Conservation (phyloP, 768 basidiomycete genomes). For the Psilocybe sp. region DNA sequence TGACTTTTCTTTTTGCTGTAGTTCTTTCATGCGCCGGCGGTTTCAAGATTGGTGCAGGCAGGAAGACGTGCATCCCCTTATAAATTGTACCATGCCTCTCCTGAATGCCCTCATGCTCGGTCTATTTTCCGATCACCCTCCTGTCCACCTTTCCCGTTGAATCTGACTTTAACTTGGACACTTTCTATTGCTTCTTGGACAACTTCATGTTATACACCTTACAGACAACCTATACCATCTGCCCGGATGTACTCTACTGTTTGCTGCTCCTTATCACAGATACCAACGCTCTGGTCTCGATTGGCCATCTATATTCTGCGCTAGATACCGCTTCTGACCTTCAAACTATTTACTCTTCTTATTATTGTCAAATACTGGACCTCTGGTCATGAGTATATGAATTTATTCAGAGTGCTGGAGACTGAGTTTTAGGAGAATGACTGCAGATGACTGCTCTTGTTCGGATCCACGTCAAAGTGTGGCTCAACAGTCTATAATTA, state of each 20-base stretch:
- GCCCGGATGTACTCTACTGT: background rate
- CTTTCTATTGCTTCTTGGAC: too few relatives aligned
- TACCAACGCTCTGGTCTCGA: background rate
- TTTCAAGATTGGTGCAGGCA: conserved; percentile 39
- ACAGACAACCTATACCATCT: background rate
- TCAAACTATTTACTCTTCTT: background rate
- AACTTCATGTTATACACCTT: background rate
- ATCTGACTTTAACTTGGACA: background rate
- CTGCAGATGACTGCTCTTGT: too few relatives aligned
- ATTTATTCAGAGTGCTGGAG: too few relatives aligned
- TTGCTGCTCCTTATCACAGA: background rate
- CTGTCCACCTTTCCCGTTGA: background rate
- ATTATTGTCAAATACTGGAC: background rate
- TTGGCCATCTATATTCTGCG: too few relatives aligned
- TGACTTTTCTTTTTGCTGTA: conserved; percentile 28
- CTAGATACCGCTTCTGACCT: too few relatives aligned
- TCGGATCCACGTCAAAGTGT: too few relatives aligned
- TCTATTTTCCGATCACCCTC: background rate
- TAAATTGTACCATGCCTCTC: conserved; percentile 4
- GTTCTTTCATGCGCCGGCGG: conserved; percentile 46
- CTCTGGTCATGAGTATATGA: background rate
- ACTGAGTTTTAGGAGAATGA: too few relatives aligned
- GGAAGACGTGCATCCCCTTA: conserved; percentile 36
- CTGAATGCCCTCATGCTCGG: background rate
- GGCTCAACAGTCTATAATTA: too few relatives aligned